Percentiles rank a stretch among this genome's conserved stretches.
Evolutionary conservation across 148 eudicot genomes (phyloP).

Genomic region (Amaranthus palmeri): DNA sequence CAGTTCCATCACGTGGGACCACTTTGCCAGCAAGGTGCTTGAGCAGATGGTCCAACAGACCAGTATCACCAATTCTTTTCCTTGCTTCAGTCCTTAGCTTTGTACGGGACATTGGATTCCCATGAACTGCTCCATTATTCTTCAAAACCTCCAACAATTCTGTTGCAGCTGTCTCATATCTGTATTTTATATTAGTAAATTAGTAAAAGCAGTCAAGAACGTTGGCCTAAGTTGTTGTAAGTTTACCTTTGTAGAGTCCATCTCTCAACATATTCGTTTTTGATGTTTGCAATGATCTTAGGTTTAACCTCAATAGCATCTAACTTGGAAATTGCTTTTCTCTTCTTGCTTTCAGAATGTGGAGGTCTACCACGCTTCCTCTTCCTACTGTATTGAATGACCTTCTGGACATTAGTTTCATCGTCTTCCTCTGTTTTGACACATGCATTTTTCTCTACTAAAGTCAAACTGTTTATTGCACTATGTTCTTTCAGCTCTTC

Average conservation of each 20-base stretch:
- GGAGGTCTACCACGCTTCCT: slow-evolving; percentile 19
- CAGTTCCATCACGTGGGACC: slow-evolving; percentile 61
- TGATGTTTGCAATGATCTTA: slow-evolving; percentile 4
- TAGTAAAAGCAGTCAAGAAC: slow-evolving; percentile 3
- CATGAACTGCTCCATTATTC: slow-evolving; percentile 44
- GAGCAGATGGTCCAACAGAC: slow-evolving; percentile 81
- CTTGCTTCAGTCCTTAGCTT: slow-evolving; percentile 73
- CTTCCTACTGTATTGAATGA: slow-evolving; percentile 25
- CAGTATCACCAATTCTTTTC: slow-evolving; percentile 82
- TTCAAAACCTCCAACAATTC: slow-evolving; percentile 61
- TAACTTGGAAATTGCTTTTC: neutral
- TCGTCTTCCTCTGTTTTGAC: slow-evolving; percentile 19
- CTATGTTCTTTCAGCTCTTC: slow-evolving; percentile 15
- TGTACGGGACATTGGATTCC: slow-evolving; percentile 59
- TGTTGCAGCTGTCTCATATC: slow-evolving; percentile 68
- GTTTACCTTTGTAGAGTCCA: slow-evolving; percentile 36
- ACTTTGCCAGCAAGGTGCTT: slow-evolving; percentile 89
- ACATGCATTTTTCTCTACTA: slow-evolving; percentile 13
- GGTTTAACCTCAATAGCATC: slow-evolving; percentile 11
- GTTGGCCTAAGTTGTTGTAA: neutral
- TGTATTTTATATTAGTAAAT: slow-evolving; percentile 23
- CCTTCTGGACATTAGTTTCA: slow-evolving; percentile 18
- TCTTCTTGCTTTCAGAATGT: slow-evolving; percentile 20
- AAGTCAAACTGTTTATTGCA: slow-evolving; percentile 32
- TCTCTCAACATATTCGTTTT: slow-evolving; percentile 22